Evolutionary conservation across 73 alveolate species (phyloP), one percentile per base, ranked within the genome.

Genomic region (Stentor roeselii): DNA sequence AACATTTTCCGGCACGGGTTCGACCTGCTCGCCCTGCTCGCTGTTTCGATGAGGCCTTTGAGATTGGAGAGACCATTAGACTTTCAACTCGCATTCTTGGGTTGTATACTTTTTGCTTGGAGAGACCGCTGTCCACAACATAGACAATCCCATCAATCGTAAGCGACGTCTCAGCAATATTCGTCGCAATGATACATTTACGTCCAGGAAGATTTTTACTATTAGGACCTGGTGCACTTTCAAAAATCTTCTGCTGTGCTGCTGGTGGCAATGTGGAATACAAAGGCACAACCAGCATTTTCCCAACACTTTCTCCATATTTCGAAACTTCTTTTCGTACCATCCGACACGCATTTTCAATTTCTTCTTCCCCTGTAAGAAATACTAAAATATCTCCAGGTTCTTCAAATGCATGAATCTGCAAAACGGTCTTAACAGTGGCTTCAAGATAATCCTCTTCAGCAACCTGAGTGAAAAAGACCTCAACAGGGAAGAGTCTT

Each of bases 21-120:
- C 99, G 88, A 32, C 99, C 99, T 3, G 99, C 99, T 84, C 99
- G 92, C 39, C 99, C 99, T n/a, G 99, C 98, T 90, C 99, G 90
- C 88, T 98, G 97, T 86, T 96, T 96, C 0, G 99, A 99, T 82
- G 96, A 91, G 36, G 99, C 99, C 90, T 98, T 93, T 60, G 99
- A 93, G 84, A 98, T 97, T 0, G 99, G 99, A 60, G 97, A 88
- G 3, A 98, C 98, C 84, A 98, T 91, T 34, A 98, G 92, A 11
- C 99, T 90, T 90, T 98, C 99, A 60, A 98, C 99, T 87, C 99
- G 94, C 34, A 97, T 90, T 92, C 99, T 89, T 3, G 99, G 99
- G 83, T 98, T 98, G 94, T 93, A 98, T 78, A 98, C 99, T 90
- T 98, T 97, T 82, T 96, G 94, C 84, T 97, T 97, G 3, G 99